Evolutionary conservation across 495 filamentous ascomycete species (phyloP).

Genomic region (Xylaria bambusicola): DNA sequence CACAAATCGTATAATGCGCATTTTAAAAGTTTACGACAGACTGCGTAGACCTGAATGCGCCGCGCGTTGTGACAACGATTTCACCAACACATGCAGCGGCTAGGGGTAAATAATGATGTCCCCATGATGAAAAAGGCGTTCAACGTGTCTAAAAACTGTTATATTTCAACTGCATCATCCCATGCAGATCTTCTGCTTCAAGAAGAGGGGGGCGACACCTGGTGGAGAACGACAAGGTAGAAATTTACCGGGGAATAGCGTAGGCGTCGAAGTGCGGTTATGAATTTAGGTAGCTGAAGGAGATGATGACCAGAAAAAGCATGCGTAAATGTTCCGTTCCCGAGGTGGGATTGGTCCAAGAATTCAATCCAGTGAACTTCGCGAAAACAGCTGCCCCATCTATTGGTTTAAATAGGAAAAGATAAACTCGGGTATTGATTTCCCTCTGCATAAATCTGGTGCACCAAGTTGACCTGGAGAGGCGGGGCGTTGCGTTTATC

Average conservation of each 20-base stretch:
- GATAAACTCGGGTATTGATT: conserved; percentile 13
- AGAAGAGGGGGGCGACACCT: background rate
- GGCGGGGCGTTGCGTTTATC: conserved; percentile 5
- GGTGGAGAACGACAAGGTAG: background rate
- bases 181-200: background rate
- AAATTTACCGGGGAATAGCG: background rate
- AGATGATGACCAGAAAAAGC: background rate
- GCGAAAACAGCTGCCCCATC: background rate
- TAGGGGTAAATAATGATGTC: background rate
- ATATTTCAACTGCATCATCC: background rate
- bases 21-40: background rate
- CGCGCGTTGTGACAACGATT: background rate
- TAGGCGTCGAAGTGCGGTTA: background rate
- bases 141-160: background rate
- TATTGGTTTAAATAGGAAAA: background rate
- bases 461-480: background rate
- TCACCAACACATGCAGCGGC: background rate
- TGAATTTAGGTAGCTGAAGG: background rate
- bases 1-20: background rate
- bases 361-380: background rate
- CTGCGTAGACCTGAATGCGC: background rate
- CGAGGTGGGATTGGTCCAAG: background rate
- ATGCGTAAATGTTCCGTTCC: background rate
- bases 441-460: background rate
- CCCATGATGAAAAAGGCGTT: background rate